A percentile compares a stretch with the other conserved stretches of the same genome.
Conservation (phyloP, 2,329 filamentous ascomycete genomes). For the Colletotrichum sp. region DNA sequence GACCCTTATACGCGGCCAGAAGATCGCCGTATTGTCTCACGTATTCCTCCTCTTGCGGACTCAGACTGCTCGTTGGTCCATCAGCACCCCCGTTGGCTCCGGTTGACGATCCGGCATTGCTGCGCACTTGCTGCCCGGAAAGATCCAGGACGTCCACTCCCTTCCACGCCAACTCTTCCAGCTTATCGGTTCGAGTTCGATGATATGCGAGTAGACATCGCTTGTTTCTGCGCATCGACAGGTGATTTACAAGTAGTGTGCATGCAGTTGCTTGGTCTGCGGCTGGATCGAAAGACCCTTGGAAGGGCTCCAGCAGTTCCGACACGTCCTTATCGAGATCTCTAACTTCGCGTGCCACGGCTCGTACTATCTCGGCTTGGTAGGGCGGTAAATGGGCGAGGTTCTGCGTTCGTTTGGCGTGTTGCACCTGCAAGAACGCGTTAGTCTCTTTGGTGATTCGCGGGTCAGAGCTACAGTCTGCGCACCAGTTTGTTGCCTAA, state of each 20-base stretch:
- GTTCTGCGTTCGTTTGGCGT: slow-evolving; percentile 93
- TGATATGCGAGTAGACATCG: slow-evolving; percentile 95
- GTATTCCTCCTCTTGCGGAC: slow-evolving; percentile 96
- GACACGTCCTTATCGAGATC: slow-evolving; percentile 89
- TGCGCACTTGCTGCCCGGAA: slow-evolving; percentile 59
- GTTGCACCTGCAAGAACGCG: slow-evolving; percentile 72
- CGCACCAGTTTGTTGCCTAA: slow-evolving; percentile 83
- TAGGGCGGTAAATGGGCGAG: slow-evolving; percentile 88
- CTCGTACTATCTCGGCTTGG: slow-evolving; percentile 88
- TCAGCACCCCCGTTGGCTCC: slow-evolving; percentile 42
- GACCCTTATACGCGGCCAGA: slow-evolving; percentile 94
- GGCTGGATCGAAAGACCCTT: slow-evolving; percentile 83
- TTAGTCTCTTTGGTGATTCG: slow-evolving; percentile 16
- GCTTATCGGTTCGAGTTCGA: slow-evolving; percentile 84
- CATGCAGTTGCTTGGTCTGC: slow-evolving; percentile 85
- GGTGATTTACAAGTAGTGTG: slow-evolving; percentile 88
- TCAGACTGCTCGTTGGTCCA: slow-evolving; percentile 75
- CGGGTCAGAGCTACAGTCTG: not conserved
- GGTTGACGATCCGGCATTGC: slow-evolving; percentile 36
- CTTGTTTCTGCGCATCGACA: slow-evolving; percentile 96
- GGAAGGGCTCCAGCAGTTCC: slow-evolving; percentile 80
- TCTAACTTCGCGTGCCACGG: slow-evolving; percentile 87
- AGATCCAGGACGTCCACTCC: slow-evolving; percentile 83
- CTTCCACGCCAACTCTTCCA: slow-evolving; percentile 93
- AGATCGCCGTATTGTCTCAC: slow-evolving; percentile 90